Evolutionary conservation across 768 basidiomycete genomes (phyloP).

Genomic region (Leccinum truebloodii): DNA sequence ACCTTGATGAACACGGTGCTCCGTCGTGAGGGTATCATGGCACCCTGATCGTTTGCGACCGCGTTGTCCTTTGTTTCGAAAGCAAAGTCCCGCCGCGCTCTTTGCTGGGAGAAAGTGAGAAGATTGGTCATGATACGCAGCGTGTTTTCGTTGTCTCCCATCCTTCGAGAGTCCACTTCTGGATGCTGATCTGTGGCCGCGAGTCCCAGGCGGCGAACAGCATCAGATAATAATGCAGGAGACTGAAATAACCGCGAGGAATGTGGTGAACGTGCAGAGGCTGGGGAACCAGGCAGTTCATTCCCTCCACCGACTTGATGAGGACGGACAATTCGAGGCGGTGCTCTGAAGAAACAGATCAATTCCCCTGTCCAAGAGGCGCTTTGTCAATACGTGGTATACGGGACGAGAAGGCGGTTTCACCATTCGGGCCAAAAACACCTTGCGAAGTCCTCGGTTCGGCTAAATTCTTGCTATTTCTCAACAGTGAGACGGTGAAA

Average conservation of each 20-base stretch:
- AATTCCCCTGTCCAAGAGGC: conserved; percentile 63
- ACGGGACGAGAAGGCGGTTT: conserved; percentile 11
- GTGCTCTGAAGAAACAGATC: conserved; percentile 82
- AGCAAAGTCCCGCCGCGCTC: conserved; percentile 39
- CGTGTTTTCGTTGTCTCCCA: conserved; percentile 57
- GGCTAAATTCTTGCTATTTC: conserved; percentile 74
- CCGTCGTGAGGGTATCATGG: conserved; percentile 40
- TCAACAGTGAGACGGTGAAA: conserved; percentile 52
- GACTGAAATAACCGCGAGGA: conserved; percentile 51
- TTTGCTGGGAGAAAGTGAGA: conserved; percentile 56
- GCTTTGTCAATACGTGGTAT: conserved; percentile 4
- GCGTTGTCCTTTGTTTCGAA: conserved; percentile 41
- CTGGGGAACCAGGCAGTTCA: conserved; percentile 53
- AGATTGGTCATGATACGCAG: conserved; percentile 79
- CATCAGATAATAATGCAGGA: conserved; percentile 71
- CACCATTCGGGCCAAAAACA: conserved; percentile 87
- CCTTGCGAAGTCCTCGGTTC: conserved; percentile 88
- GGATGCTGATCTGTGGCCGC: conserved; percentile 58
- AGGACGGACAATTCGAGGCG: conserved; percentile 70
- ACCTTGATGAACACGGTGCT: conserved; percentile 62
- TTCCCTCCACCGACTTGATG: conserved; percentile 33
- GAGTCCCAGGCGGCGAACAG: conserved; percentile 61
- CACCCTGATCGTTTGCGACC: conserved; percentile 16
- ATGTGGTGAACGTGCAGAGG: conserved; percentile 26
- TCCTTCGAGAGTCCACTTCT: conserved; percentile 43